phyloP scores from a whole-genome alignment of 768 basidiomycete species.

The Leccinum truebloodii region DNA sequence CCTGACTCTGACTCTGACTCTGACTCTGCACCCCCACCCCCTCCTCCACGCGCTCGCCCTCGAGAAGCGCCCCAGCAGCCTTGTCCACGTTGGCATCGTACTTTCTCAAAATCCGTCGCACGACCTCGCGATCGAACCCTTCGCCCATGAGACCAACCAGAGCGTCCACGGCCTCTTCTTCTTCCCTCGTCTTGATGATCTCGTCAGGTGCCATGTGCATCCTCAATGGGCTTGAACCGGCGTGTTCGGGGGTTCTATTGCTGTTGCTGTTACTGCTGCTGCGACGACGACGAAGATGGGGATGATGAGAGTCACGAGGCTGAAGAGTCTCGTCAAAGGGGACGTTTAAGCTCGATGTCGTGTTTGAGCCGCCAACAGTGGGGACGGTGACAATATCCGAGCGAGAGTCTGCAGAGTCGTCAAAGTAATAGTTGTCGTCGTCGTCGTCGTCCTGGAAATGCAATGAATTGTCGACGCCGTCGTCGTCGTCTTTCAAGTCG shows the following conservation, averaged over 20 bases:
- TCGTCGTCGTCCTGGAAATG: constrained; percentile 14
- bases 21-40: not conserved
- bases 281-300: not conserved
- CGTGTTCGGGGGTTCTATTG: not conserved
- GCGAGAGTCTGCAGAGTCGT: constrained; percentile 9
- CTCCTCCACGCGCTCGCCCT: constrained; percentile 49
- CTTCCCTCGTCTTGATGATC: constrained; percentile 11
- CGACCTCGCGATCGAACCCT: constrained; percentile 45
- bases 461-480: constrained; percentile 13
- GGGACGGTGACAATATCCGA: not conserved
- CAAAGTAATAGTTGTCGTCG: too few species aligned
- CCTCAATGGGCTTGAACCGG: not conserved
- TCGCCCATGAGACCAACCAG: constrained; percentile 42
- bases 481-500: constrained; percentile 1
- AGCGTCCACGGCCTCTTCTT: constrained; percentile 35
- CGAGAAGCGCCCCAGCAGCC: constrained; percentile 54
- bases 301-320: not conserved
- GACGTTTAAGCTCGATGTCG: not conserved
- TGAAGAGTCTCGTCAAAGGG: not conserved
- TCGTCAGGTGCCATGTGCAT: constrained; percentile 27
- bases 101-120: constrained; percentile 58
- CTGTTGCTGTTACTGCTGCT: too few species aligned
- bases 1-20: constrained; percentile 17
- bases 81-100: constrained; percentile 58
- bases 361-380: not conserved